phyloP scores from a whole-genome alignment of 2,329 filamentous ascomycete species.

The Claviceps africana region DNA sequence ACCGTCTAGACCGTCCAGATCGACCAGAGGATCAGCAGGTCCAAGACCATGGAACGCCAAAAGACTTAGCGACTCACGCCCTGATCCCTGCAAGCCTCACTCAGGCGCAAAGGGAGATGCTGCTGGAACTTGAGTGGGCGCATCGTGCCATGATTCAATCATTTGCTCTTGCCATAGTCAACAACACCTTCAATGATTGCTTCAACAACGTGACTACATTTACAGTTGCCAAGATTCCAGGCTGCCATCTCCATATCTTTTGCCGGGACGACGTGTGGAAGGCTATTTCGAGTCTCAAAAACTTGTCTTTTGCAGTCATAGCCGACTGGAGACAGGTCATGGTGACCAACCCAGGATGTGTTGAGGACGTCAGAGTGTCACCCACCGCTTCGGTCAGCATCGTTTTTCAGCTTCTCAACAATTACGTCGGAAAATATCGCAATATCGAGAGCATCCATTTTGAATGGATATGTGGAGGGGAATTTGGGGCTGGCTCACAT shows the following conservation, averaged over 20 bases:
- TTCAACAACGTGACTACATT: slow-evolving; percentile 44
- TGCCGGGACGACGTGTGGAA: slow-evolving; percentile 47
- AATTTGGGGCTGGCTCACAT: slow-evolving; percentile 47
- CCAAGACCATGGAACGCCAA: neutral
- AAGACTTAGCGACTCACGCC: slow-evolving; percentile 2
- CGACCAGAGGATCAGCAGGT: too few relatives aligned
- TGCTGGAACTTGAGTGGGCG: slow-evolving; percentile 55
- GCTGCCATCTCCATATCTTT: slow-evolving; percentile 42
- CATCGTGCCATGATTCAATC: slow-evolving; percentile 55
- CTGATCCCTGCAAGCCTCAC: slow-evolving; percentile 44
- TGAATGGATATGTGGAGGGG: slow-evolving; percentile 55
- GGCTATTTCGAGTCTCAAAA: slow-evolving; percentile 36
- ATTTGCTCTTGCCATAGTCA: slow-evolving; percentile 49
- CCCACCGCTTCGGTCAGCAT: slow-evolving; percentile 36
- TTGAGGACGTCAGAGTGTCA: slow-evolving; percentile 29
- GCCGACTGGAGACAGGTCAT: slow-evolving; percentile 51
- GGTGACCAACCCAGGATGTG: slow-evolving; percentile 36
- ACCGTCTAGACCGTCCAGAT: neutral
- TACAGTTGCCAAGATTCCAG: slow-evolving; percentile 51
- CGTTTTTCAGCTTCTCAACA: slow-evolving; percentile 38
- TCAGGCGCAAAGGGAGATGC: slow-evolving; percentile 51
- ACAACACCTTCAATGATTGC: slow-evolving; percentile 33
- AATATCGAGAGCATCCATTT: slow-evolving; percentile 46
- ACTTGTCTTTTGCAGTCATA: slow-evolving; percentile 42
- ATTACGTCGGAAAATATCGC: slow-evolving; percentile 30